These are phyloP conservation scores for Physcomitrium patens DNA, from an alignment of 225 moss, liverwort and hornwort species.

Conservation along the genomic window DNA sequence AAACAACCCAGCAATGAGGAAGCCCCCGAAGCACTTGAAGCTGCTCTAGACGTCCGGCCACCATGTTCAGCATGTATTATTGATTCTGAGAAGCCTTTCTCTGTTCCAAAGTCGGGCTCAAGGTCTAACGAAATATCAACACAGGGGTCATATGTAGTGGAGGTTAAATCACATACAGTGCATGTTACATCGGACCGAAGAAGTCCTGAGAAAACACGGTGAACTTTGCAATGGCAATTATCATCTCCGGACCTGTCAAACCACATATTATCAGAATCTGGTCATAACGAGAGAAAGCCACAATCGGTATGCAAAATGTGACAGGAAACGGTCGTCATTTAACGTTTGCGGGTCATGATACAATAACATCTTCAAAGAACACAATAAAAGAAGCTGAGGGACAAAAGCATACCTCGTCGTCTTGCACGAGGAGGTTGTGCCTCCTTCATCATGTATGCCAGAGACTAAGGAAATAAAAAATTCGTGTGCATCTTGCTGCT, in stretches of 20 bases:
- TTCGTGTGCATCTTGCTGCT: conserved; percentile 96
- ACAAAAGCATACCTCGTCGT: too few species aligned
- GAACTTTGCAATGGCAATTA: conserved; percentile 92
- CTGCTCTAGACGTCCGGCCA: conserved; percentile 72
- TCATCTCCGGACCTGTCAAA: conserved; percentile 84
- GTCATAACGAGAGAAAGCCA: too few species aligned
- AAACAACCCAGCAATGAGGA: conserved; percentile 88
- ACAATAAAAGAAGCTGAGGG: too few species aligned
- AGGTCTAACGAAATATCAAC: conserved; percentile 91
- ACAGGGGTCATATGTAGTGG: conserved; percentile 93
- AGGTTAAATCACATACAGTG: conserved; percentile 93
- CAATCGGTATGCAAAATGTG: too few species aligned
- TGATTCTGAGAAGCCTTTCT: conserved; percentile 70
- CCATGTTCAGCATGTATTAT: conserved; percentile 60
- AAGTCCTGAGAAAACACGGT: conserved; percentile 91
- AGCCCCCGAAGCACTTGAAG: conserved; percentile 76
- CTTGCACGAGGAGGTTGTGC: conserved; percentile 69
- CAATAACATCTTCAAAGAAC: too few species aligned
- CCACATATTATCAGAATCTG: conserved; percentile 57
- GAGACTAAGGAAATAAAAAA: conserved; percentile 95
- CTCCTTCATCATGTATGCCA: conserved; percentile 92
- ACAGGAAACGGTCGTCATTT: too few species aligned
- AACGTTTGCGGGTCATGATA: too few species aligned
- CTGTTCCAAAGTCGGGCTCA: conserved; percentile 82
- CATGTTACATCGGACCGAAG: conserved; percentile 95